Percentiles rank a stretch among this genome's conserved stretches.
Conservation (phyloP, 2,329 filamentous ascomycete species). For the Aureobasidium uvarum region DNA sequence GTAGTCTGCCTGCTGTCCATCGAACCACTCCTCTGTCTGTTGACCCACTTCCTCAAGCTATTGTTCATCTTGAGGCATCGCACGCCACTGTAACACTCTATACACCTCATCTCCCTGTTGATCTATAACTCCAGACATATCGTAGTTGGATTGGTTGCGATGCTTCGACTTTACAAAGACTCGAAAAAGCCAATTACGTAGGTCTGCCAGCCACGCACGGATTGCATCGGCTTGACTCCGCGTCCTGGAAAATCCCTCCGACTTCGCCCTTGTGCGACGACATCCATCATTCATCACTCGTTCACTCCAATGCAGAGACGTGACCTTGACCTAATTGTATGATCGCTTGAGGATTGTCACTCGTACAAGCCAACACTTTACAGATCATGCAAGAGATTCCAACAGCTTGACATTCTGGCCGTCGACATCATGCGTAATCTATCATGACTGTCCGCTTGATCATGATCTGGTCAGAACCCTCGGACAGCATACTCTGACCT, state of each 20-base stretch:
- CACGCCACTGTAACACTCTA: background rate
- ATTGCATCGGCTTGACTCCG: conserved; percentile 14
- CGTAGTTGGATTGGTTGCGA: background rate
- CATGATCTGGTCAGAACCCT: conserved; percentile 17
- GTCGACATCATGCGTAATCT: conserved; percentile 9
- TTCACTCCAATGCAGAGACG: background rate
- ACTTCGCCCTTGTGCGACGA: background rate
- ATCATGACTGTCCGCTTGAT: conserved; percentile 22
- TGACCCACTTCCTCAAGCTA: background rate
- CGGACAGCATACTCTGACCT: conserved; percentile 7
- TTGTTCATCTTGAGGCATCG: background rate
- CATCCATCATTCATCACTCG: background rate
- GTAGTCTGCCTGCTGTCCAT: background rate
- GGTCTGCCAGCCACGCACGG: conserved; percentile 1
- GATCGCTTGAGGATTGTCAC: no score
- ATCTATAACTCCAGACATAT: background rate
- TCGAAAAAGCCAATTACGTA: conserved; percentile 13
- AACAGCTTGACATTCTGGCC: background rate
- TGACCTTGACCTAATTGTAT: background rate
- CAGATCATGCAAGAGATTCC: background rate
- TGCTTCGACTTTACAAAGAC: background rate
- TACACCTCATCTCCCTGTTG: background rate
- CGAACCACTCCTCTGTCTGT: background rate
- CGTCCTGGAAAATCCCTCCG: background rate
- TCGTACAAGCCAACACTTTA: background rate